Base-by-base conservation (phyloP, 1,284 basidiomycete genomes). In the Caloboletus firmus region DNA sequence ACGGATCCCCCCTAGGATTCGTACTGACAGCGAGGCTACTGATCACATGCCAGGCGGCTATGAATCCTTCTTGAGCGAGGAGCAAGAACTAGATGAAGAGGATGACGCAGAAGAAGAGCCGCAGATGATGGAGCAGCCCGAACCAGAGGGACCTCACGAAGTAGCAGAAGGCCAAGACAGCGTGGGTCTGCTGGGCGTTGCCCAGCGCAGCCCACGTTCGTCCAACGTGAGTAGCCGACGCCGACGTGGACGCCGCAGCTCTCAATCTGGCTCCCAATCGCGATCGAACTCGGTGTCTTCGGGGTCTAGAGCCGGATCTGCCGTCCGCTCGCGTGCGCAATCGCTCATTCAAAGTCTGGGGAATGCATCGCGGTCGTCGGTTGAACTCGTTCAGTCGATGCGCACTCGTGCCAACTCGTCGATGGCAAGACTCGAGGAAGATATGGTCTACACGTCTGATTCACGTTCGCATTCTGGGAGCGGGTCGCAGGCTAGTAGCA, bases 91-190 rank as follows among this genome's bases (percentile, higher is more conserved):
- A 2, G 76, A 76, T 3, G 60, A 76, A 59, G 75, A 74, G 3
- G 73, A 74, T 1, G 74, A 73, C 5, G 74, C 65, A 22, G 72
- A 76, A 28, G 62, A 62, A 26, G 73, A 74, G 41, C 68, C 66
- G 10, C 78, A 75, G 32, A 76, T 77, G 67, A 74, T 80, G 72
- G 79, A 79, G 55, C 76, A 79, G 37, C 78, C 78, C 2, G 79
- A 78, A 52, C 76, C 77, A 11, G 79, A 81, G 52, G 79, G 79
- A 5, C 77, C 77, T 9, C 72, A 81, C 31, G 83, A 83, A 57
- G 81, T 78, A 46, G 84, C 78, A 11, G 87, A 91, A 66, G 76
- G 78, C 31, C 85, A 89, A 46, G 88, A 91, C 62, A 79, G 79
- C 48, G 82, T 91, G 45, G 89, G 87, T 13, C 71, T 91, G 32